A percentile compares a stretch with the other conserved stretches of the same genome.
phyloP scores from a whole-genome alignment of 192 early-diverging fungal species.

The Coemansia sp. region DNA sequence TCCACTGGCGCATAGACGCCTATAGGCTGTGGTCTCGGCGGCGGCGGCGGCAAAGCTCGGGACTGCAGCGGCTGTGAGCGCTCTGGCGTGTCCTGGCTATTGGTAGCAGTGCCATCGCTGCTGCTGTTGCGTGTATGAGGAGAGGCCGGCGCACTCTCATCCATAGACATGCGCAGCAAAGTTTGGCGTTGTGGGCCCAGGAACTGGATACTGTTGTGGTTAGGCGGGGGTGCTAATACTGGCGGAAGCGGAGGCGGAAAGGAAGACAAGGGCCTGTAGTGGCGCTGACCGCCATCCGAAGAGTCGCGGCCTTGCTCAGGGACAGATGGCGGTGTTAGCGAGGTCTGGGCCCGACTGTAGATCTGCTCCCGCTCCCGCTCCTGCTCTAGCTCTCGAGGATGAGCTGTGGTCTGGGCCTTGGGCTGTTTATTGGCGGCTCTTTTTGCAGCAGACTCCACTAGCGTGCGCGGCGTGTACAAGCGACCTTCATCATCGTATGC shows the following conservation, averaged over 20 bases:
- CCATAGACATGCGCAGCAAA: slow-evolving; percentile 46
- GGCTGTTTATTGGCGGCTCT: slow-evolving; percentile 5
- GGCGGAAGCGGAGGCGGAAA: slow-evolving; percentile 11
- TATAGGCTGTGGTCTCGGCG: slow-evolving; percentile 17
- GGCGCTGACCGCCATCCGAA: neutral
- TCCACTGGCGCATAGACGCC: slow-evolving; percentile 43
- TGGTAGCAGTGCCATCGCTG: slow-evolving; percentile 17
- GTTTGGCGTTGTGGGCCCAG: slow-evolving; percentile 42
- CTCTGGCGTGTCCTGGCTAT: slow-evolving; percentile 7
- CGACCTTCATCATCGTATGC: neutral
- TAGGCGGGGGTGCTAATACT: slow-evolving; percentile 5
- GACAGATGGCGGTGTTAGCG: neutral
- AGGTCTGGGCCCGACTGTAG: neutral
- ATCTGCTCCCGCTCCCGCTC: neutral
- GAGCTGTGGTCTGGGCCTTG: neutral
- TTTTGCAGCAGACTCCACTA: slow-evolving; percentile 35
- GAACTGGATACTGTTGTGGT: slow-evolving; percentile 44
- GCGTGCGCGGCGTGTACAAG: slow-evolving; percentile 38
- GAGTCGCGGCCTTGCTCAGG: slow-evolving; percentile 41
- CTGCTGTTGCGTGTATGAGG: slow-evolving; percentile 8
- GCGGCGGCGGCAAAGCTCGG: neutral
- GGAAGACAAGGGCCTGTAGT: neutral
- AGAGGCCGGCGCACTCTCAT: slow-evolving; percentile 23
- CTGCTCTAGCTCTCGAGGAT: neutral
- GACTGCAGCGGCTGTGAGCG: neutral